Base-by-base conservation (phyloP, 1,284 basidiomycete genomes). In the Schizophyllum commune region DNA sequence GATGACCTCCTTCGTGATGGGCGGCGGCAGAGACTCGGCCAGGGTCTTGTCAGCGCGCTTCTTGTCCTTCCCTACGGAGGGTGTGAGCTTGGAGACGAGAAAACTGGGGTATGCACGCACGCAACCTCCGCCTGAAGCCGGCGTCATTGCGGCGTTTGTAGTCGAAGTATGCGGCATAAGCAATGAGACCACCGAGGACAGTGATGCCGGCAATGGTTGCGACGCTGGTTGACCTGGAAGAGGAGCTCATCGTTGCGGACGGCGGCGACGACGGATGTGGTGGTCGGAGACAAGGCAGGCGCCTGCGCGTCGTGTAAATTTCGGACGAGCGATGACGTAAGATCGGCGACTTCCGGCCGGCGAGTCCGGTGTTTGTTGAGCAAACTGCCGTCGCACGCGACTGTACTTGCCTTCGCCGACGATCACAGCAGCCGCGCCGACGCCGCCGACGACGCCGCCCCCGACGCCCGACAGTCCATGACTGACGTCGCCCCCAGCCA, bases 131-230 rank as follows among this genome's bases (percentile, higher is more conserved):
- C 74, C 96, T 87, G 84, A 99, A 99, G 13, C 82, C 80, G 52
- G 82, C 75, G 72, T 98, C 94, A 73, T 91, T 94, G 69, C 94
- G 85, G 61, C 96, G 88, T 77, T 86, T 92, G 81, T 97, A 90
- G 83, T 99, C 96, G 72, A 98, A 99, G 77, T 96, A 98, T 62
- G 86, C 80, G 47, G 89, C 91, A 73, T 96, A 97, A 19, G 86
- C 91, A 58, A 90, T 74, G 53, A 89, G 70, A 63, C 88, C 84
- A 58, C 86, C 84, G 27, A 85, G 80, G 56, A 86, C 75, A 34
- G 90, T 84, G 69, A 89, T 77, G 60, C 86, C 84, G 57, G 89
- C 83, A 70, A 89, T 80, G 64, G 91, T 83, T 72, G 84, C 71
- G 62, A 78, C 68, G 62, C 72, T 77, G 63, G 75, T 68, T 55